Base-by-base conservation (phyloP, 257 asterid species). In the Nicotiana undulata region DNA sequence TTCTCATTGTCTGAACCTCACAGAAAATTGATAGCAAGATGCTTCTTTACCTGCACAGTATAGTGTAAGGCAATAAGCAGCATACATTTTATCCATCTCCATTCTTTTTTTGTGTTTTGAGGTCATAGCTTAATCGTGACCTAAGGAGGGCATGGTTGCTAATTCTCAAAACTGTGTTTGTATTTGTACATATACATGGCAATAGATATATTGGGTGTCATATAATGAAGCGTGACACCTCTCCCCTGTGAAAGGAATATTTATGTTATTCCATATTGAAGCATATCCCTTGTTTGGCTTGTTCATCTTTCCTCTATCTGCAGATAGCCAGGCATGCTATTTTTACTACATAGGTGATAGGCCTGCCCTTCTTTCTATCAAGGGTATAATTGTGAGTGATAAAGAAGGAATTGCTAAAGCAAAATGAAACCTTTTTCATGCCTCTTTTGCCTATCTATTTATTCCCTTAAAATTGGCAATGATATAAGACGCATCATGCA, bases 121-220 rank as follows among this genome's bases (percentile, higher is more conserved):
- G 77, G 32, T 68, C 76, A 49, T 60, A 78, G 49, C 59, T 61
- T 61, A 24, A 51, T 24, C 55, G 13, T 78, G 59, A n/a, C 70
- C 65, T 28, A 29, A 3, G 81, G 60, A 59, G 61, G 32, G 53
- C 59, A 40, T 51, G 56, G 13, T 51, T 1, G 72, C 40, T 60
- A 49, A 32, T 56, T 51, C 49, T 65, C 34, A 46, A 58, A 61
- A 32, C 34, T 18, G 58, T 61, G 81, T 37, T 60, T 78, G 81
- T 78, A 78, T 78, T 78, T 78, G 81, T 78, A 78, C 81, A 78
- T 78, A 61, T 34, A 64, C 26, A 40, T 22, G 78, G 60, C 16
- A 49, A 72, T 12, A 34, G 60, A 46, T 72, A 72, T 72, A 49
- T 40, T 72, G 61, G 24, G 16, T 46, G 40, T 46, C 60, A 72